These are phyloP conservation scores for Trypanosoma vivax DNA, from an alignment of 208 protist genomes.

Conservation along the genomic window DNA sequence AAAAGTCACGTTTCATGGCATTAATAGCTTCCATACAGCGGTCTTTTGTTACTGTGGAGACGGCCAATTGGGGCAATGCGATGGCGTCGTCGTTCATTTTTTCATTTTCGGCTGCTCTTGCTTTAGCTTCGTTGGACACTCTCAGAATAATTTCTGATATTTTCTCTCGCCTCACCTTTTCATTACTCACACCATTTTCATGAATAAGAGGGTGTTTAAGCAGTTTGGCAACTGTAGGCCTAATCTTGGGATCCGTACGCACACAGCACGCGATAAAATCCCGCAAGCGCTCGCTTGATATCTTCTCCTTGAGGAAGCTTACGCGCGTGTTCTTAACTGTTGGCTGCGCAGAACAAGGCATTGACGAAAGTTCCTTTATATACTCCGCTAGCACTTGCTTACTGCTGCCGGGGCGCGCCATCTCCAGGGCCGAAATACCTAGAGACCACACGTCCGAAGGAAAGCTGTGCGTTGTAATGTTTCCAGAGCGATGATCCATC, in stretches of 20 bases:
- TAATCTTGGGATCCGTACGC: constrained; percentile 17
- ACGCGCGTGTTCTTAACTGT: constrained; percentile 7
- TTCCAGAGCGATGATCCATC: constrained; percentile 29
- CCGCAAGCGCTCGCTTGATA: constrained; percentile 10
- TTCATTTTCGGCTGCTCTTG: neutral
- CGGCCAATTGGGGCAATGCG: constrained; percentile 12
- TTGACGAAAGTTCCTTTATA: constrained; percentile 22
- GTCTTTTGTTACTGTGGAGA: constrained; percentile 12
- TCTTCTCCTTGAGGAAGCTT: constrained; percentile 15
- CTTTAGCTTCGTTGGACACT: constrained; percentile 2
- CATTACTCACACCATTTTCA: constrained; percentile 7
- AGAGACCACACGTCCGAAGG: constrained; percentile 54
- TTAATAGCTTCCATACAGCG: constrained; percentile 24
- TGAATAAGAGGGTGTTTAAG: constrained; percentile 18
- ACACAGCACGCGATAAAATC: constrained; percentile 35
- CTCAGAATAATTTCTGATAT: constrained; percentile 13
- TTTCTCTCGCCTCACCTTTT: neutral
- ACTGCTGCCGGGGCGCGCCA: constrained; percentile 15
- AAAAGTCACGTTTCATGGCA: constrained; percentile 24
- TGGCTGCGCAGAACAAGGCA: constrained; percentile 18
- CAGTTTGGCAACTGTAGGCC: constrained; percentile 16
- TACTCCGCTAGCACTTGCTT: constrained; percentile 16
- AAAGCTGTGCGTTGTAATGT: constrained; percentile 23
- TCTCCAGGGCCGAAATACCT: constrained; percentile 40
- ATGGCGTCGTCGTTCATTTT: constrained; percentile 19